Percentiles rank a stretch among this genome's conserved stretches.
phyloP scores from a whole-genome alignment of 306 rosid genomes.

The Sophora flavescens region DNA sequence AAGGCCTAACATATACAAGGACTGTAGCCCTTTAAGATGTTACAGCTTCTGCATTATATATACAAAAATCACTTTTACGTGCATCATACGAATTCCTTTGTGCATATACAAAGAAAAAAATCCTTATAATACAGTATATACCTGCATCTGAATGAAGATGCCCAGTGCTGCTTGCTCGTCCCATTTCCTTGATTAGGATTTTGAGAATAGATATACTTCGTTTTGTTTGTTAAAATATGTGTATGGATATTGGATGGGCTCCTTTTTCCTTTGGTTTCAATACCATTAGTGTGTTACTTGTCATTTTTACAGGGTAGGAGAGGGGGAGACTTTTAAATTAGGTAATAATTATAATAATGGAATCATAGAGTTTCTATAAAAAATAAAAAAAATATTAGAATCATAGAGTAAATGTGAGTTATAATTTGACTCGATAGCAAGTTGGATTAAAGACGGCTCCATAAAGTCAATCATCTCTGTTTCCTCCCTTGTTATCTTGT shows the following conservation, averaged over 20 bases:
- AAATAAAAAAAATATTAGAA: neutral
- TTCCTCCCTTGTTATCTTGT: neutral
- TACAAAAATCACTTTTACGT: slow-evolving; percentile 2
- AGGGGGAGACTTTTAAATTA: neutral
- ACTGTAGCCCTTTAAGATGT: neutral
- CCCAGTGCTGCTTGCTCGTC: too few relatives aligned
- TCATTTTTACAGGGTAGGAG: neutral
- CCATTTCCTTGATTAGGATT: neutral
- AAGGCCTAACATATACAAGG: neutral
- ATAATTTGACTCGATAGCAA: neutral
- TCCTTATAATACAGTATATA: neutral
- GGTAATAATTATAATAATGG: neutral
- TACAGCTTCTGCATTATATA: neutral
- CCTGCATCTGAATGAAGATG: neutral
- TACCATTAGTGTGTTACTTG: slow-evolving; percentile 11
- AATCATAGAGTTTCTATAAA: too few relatives aligned
- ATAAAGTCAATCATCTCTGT: neutral
- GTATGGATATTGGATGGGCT: slow-evolving; percentile 5
- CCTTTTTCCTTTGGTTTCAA: slow-evolving; percentile 14
- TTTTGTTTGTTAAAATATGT: slow-evolving; percentile 21
- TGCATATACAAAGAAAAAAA: neutral
- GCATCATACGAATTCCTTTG: slow-evolving; percentile 1
- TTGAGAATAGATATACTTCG: neutral
- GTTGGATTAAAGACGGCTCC: neutral
- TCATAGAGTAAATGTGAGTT: neutral